Percentiles rank a stretch among this genome's conserved stretches.
These are phyloP conservation scores for Aspergillus affinis DNA, from an alignment of 495 filamentous ascomycete species.

Conservation along the genomic window DNA sequence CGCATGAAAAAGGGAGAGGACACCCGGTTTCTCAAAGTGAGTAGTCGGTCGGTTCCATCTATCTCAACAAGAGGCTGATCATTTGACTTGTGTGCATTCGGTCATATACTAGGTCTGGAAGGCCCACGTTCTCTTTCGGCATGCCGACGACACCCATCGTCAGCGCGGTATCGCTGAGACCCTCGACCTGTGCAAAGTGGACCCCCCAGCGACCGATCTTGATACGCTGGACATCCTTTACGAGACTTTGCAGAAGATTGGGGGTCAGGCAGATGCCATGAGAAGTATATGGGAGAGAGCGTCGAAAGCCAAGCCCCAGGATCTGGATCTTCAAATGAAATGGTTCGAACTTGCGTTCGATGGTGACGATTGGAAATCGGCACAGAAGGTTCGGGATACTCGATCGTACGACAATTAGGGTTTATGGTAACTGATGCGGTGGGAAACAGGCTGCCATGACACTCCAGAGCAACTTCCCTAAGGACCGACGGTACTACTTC, in stretches of 20 bases:
- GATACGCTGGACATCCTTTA: constrained; percentile 51
- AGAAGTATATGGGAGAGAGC: constrained; percentile 55
- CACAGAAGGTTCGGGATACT: constrained; percentile 50
- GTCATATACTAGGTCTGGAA: constrained; percentile 45
- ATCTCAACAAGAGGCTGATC: neutral
- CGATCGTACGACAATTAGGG: neutral
- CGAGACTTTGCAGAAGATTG: constrained; percentile 34
- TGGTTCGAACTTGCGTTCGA: constrained; percentile 55
- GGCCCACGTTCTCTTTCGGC: constrained; percentile 48
- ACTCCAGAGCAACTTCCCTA: constrained; percentile 58
- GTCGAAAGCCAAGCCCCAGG: constrained; percentile 49
- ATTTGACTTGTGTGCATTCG: neutral
- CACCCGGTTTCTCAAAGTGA: constrained; percentile 40
- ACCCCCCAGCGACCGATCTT: constrained; percentile 50
- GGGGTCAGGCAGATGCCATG: constrained; percentile 34
- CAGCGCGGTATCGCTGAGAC: constrained; percentile 49
- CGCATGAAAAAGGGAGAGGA: constrained; percentile 62
- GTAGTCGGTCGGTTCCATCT: constrained; percentile 4
- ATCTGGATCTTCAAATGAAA: constrained; percentile 50
- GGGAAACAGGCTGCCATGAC: constrained; percentile 53
- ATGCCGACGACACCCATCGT: constrained; percentile 44
- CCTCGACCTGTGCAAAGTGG: constrained; percentile 43
- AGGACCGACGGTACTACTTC: constrained; percentile 56
- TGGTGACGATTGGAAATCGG: constrained; percentile 53
- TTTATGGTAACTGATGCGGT: neutral